Evolutionary conservation across 495 filamentous ascomycete genomes (phyloP).

Genomic region (Staphylotrichum longicolle): DNA sequence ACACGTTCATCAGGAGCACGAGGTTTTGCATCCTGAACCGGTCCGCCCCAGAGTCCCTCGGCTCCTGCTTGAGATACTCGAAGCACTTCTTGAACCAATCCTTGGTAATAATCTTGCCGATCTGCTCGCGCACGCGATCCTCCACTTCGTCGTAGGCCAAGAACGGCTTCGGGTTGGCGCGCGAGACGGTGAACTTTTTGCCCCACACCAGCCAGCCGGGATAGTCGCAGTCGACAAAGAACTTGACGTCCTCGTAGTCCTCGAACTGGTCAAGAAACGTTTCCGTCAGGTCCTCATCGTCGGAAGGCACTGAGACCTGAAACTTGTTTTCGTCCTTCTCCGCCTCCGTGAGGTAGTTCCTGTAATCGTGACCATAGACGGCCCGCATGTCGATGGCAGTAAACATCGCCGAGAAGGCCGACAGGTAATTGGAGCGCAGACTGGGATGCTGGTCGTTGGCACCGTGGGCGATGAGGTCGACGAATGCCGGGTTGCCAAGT

Average conservation of each 20-base stretch:
- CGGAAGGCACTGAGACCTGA: slow-evolving; percentile 62
- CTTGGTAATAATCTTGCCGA: slow-evolving; percentile 74
- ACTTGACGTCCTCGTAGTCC: slow-evolving; percentile 69
- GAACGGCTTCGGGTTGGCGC: slow-evolving; percentile 64
- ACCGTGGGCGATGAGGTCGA: slow-evolving; percentile 80
- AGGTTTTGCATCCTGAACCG: slow-evolving; percentile 85
- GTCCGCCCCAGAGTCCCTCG: slow-evolving; percentile 76
- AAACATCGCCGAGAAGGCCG: slow-evolving; percentile 77
- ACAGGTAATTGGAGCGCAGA: slow-evolving; percentile 74
- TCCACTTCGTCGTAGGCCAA: slow-evolving; percentile 84
- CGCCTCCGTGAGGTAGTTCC: slow-evolving; percentile 76
- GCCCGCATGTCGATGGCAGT: slow-evolving; percentile 80
- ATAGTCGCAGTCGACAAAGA: slow-evolving; percentile 87
- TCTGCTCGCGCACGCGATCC: slow-evolving; percentile 68
- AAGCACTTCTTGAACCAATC: slow-evolving; percentile 89
- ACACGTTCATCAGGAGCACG: slow-evolving; percentile 79
- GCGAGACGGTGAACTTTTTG: slow-evolving; percentile 74
- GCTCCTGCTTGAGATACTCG: slow-evolving; percentile 93
- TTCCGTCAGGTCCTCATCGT: slow-evolving; percentile 66
- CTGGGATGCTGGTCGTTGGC: slow-evolving; percentile 89
- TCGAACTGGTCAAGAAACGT: slow-evolving; percentile 76
- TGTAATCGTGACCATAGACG: slow-evolving; percentile 78
- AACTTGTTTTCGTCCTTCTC: slow-evolving; percentile 74
- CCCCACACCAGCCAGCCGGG: slow-evolving; percentile 98
- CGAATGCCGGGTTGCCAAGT: slow-evolving; percentile 73